Conservation (phyloP, 2,329 filamentous ascomycete genomes). For the Aureobasidium sp. region DNA sequence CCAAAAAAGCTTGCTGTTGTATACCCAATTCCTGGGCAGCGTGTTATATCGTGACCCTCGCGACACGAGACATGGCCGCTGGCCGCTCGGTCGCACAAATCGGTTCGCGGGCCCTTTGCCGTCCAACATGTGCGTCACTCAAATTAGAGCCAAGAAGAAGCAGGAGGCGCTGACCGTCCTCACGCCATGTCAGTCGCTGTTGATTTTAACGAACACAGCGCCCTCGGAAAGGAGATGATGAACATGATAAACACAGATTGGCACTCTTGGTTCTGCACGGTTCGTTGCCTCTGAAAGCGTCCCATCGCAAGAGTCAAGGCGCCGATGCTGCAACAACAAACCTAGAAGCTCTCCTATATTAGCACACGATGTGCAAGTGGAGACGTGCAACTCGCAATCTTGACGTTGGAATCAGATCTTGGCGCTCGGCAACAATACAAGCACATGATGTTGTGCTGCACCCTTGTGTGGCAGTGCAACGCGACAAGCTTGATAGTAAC, state of each 20-base stretch:
- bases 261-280: background rate
- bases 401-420: constrained; percentile 2
- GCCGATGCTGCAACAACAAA: background rate
- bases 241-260: background rate
- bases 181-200: constrained; percentile 9
- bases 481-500: background rate
- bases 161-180: background rate
- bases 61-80: background rate
- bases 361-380: background rate
- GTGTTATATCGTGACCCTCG: background rate
- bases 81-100: background rate
- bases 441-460: background rate
- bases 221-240: background rate
- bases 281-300: background rate
- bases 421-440: background rate
- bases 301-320: background rate
- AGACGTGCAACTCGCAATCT: constrained; percentile 2
- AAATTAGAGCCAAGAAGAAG: constrained; percentile 10
- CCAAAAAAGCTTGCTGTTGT: background rate
- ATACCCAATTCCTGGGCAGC: background rate
- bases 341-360: background rate
- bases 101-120: background rate
- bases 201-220: background rate
- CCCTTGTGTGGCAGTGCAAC: background rate
- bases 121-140: constrained; percentile 1